Conservation (phyloP, 2,329 filamentous ascomycete genomes). For the Sarocladiaceae sp. region DNA sequence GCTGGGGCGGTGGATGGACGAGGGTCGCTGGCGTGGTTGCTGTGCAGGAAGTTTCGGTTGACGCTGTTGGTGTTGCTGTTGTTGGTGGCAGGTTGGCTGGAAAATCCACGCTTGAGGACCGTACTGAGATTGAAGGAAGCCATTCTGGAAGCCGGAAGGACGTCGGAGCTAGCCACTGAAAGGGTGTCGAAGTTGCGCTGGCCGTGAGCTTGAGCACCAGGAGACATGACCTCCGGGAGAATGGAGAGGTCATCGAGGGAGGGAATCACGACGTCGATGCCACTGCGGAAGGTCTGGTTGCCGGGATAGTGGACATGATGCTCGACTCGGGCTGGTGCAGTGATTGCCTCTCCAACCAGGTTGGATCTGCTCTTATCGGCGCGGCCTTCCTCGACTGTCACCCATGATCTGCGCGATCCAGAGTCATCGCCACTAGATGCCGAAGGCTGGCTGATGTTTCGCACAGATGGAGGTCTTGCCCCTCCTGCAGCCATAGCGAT, state of each 20-base stretch:
- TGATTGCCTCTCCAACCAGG: neutral
- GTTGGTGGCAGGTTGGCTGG: conserved; percentile 6
- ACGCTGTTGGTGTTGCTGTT: conserved; percentile 10
- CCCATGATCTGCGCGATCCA: conserved; percentile 21
- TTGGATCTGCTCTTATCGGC: neutral
- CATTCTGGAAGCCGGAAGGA: neutral
- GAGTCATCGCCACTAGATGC: neutral
- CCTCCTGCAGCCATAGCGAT: conserved; percentile 5
- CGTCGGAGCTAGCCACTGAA: conserved; percentile 15
- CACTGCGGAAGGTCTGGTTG: conserved; percentile 20
- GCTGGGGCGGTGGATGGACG: conserved; percentile 3
- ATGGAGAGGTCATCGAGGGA: conserved; percentile 21
- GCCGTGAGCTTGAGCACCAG: neutral
- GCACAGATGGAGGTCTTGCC: conserved; percentile 4
- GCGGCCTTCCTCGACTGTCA: conserved; percentile 22
- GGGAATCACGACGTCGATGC: conserved; percentile 22
- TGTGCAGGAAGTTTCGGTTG: conserved; percentile 9
- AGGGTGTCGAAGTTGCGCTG: conserved; percentile 9
- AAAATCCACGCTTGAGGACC: conserved; percentile 10
- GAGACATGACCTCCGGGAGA: conserved; percentile 12
- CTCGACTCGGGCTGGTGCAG: conserved; percentile 10
- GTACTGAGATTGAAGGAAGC: conserved; percentile 1
- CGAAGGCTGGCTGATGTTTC: neutral
- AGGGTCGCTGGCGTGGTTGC: conserved; percentile 13
- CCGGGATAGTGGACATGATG: conserved; percentile 10